Evolutionary conservation across 2,329 filamentous ascomycete species (phyloP).

Genomic region (Ciborinia camelliae): DNA sequence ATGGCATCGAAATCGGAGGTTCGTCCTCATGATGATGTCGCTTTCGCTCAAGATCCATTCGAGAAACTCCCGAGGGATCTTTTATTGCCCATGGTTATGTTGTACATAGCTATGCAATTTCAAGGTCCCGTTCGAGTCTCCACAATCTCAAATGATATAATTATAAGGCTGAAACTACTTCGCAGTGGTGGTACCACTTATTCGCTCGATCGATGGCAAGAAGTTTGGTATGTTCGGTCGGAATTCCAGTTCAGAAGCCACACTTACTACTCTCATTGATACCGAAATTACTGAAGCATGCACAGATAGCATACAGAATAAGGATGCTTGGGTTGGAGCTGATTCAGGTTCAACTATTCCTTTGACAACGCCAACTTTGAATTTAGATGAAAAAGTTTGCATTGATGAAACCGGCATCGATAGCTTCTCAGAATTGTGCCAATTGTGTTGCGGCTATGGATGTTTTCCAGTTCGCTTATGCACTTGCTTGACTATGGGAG

Average conservation of each 20-base stretch:
- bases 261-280: not conserved
- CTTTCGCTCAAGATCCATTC: not conserved
- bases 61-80: not conserved
- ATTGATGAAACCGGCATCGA: constrained; percentile 31
- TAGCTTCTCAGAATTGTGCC: constrained; percentile 40
- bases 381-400: constrained; percentile 13
- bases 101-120: no score
- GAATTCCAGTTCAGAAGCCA: constrained; percentile 34
- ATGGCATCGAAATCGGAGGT: not conserved
- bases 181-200: no score
- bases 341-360: not conserved
- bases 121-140: not conserved
- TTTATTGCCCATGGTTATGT: not conserved
- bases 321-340: not conserved
- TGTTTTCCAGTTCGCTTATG: constrained; percentile 24
- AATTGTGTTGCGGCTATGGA: constrained; percentile 31
- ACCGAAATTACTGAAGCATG: not conserved
- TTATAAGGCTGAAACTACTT: no score
- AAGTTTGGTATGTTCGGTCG: constrained; percentile 41
- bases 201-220: constrained; percentile 43
- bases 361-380: not conserved
- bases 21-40: not conserved
- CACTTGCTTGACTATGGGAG: not conserved
- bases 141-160: not conserved
- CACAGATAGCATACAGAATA: not conserved